Evolutionary conservation across 768 basidiomycete species (phyloP).

Genomic region (Ramaria sp.): DNA sequence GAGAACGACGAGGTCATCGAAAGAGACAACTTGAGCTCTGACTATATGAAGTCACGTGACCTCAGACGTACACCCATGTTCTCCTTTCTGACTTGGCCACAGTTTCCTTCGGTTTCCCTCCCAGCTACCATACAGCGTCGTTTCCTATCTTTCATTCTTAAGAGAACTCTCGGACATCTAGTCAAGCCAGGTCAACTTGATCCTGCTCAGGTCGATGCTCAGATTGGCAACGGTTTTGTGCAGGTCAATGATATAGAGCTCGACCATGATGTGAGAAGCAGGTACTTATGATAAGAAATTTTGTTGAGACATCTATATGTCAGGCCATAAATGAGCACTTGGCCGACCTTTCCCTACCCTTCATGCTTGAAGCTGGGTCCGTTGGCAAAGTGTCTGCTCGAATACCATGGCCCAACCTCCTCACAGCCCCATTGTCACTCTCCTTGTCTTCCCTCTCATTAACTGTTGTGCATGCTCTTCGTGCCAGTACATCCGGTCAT

Average conservation of each 20-base stretch:
- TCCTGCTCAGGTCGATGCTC: slow-evolving; percentile 76
- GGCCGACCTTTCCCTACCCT: slow-evolving; percentile 38
- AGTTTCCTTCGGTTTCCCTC: slow-evolving; percentile 23
- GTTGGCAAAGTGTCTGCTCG: slow-evolving; percentile 66
- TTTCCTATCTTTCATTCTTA: slow-evolving; percentile 83
- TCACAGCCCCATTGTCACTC: slow-evolving; percentile 61
- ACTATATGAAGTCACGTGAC: slow-evolving; percentile 5
- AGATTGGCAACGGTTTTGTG: slow-evolving; percentile 84
- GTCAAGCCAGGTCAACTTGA: slow-evolving; percentile 87
- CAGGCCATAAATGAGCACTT: slow-evolving; percentile 76
- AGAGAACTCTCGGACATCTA: slow-evolving; percentile 72
- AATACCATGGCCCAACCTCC: slow-evolving; percentile 79
- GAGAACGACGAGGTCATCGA: slow-evolving; percentile 10
- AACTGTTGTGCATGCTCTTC: slow-evolving; percentile 36
- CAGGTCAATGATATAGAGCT: slow-evolving; percentile 79
- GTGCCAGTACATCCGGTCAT: neutral
- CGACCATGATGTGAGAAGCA: slow-evolving; percentile 50
- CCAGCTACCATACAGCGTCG: slow-evolving; percentile 61
- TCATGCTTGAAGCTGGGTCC: slow-evolving; percentile 58
- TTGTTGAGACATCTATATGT: neutral
- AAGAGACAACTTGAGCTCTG: neutral
- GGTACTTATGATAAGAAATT: neutral
- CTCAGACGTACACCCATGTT: slow-evolving; percentile 3
- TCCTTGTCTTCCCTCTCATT: slow-evolving; percentile 60
- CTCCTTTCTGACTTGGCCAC: slow-evolving; percentile 7